Base-by-base conservation (phyloP, 2,329 filamentous ascomycete genomes). In the Pyrenochaeta sp. region DNA sequence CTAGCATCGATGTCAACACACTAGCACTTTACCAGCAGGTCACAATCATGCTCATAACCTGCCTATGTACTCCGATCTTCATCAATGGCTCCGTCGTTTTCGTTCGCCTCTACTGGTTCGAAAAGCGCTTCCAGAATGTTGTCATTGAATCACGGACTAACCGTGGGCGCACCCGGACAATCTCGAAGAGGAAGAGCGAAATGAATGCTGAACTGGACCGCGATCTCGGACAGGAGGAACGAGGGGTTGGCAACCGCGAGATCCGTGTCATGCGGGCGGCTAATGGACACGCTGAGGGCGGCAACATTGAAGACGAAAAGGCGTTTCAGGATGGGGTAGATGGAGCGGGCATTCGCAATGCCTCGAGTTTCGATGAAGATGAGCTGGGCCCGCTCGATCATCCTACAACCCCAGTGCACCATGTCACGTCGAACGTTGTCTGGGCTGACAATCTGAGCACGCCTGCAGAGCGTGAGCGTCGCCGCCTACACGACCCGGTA, bases 71-170 rank as follows among this genome's bases (percentile, higher is more conserved):
- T n/a, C 78, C 77, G 22, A 79, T 79, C 56, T 77, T 78, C 58
- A 79, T 79, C 49, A 76, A 79, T 54, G 73, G 91, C 1, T 90
- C 87, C 44, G 92, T 99, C 44, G 95, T 99, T 7, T 94, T 97
- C 68, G 84, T 98, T 13, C 90, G 95, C 27, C 83, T 99, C 1
- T 97, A 97, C 79, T 99, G 94, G 94, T 99, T 99, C 74, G 93
- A 99, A 78, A 97, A 96, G 78, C 88, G 93, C 7, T 98, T 99
- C 74, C 91, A 96, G 73, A 85, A 91, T 68, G 86, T 97, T 64
- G 93, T 91, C 13, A 84, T 84, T 34, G 91, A 96, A 68, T 88
- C 91, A 1, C 86, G 88, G 53, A 83, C 80, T 43, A 39, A 43
- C 22, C 51, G 60, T 28, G 82, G 93, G 52, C 84, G 85, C 52